A percentile compares a stretch with the other conserved stretches of the same genome.
phyloP scores from a whole-genome alignment of 1,284 basidiomycete genomes.

The Trametes hirsuta region DNA sequence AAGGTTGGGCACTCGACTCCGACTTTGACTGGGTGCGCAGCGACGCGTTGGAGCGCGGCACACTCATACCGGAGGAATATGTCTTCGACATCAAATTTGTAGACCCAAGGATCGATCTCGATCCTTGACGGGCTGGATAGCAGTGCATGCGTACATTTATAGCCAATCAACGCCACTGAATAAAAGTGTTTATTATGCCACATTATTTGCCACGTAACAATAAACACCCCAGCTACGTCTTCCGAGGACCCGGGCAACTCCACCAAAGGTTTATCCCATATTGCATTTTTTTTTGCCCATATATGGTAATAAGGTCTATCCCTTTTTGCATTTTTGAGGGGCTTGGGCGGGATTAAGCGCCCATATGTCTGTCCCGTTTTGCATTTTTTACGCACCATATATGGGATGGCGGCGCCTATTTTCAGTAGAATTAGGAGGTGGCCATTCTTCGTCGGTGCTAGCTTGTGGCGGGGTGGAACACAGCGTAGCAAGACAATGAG shows the following conservation, averaged over 20 bases:
- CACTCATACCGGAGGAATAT: conserved; percentile 14
- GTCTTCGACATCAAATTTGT: conserved; percentile 6
- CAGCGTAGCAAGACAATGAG: not conserved
- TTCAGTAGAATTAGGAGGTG: too few relatives aligned
- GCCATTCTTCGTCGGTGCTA: too few relatives aligned
- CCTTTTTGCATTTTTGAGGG: not conserved
- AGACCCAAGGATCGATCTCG: not conserved
- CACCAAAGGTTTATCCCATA: not conserved
- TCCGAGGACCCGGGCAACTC: not conserved
- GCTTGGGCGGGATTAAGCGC: not conserved
- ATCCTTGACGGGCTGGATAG: not conserved
- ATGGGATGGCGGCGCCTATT: not conserved
- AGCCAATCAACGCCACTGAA: too few relatives aligned
- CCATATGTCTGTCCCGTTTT: not conserved
- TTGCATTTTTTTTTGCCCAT: not conserved
- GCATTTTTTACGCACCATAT: not conserved
- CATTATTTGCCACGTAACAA: too few relatives aligned
- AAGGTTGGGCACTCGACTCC: conserved; percentile 15
- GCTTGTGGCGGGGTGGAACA: too few relatives aligned
- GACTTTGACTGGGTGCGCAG: conserved; percentile 15
- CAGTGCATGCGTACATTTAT: too few relatives aligned
- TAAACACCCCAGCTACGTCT: not conserved
- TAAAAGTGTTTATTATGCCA: too few relatives aligned
- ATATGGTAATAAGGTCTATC: not conserved
- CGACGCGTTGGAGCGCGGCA: not conserved